Conservation (phyloP, 495 filamentous ascomycete genomes). For the Tuber indicum region DNA sequence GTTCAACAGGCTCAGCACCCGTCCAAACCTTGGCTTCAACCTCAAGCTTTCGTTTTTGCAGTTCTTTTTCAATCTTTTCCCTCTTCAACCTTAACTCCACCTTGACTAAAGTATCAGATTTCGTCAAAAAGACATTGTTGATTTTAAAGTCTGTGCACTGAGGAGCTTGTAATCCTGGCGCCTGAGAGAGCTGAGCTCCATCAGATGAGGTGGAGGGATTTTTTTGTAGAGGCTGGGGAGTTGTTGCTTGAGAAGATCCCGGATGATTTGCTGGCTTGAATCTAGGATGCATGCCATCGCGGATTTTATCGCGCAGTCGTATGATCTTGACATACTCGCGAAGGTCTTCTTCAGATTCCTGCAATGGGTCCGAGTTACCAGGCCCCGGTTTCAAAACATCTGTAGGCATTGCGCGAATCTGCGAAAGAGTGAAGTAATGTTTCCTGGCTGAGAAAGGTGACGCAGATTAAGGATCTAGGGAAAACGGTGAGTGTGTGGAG, state of each 20-base stretch:
- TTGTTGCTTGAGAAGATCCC: slow-evolving; percentile 31
- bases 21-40: slow-evolving; percentile 29
- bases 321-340: slow-evolving; percentile 67
- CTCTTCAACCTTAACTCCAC: slow-evolving; percentile 77
- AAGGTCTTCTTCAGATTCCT: slow-evolving; percentile 40
- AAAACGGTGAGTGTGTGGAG: neutral
- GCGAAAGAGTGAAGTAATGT: neutral
- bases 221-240: slow-evolving; percentile 45
- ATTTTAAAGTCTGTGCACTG: slow-evolving; percentile 52
- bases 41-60: slow-evolving; percentile 54
- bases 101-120: slow-evolving; percentile 74
- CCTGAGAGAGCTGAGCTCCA: slow-evolving; percentile 44
- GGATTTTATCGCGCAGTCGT: slow-evolving; percentile 66
- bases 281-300: slow-evolving; percentile 65
- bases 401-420: slow-evolving; percentile 1
- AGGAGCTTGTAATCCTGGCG: slow-evolving; percentile 39
- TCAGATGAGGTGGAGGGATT: slow-evolving; percentile 15
- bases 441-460: neutral
- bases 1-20: slow-evolving; percentile 11
- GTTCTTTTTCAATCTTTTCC: slow-evolving; percentile 65
- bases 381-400: neutral
- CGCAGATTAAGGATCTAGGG: neutral
- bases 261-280: slow-evolving; percentile 57
- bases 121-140: slow-evolving; percentile 72
- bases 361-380: slow-evolving; percentile 1